These are phyloP conservation scores for Pythium aphanidermatum DNA, from an alignment of 352 stramenopile species.

Conservation along the genomic window DNA sequence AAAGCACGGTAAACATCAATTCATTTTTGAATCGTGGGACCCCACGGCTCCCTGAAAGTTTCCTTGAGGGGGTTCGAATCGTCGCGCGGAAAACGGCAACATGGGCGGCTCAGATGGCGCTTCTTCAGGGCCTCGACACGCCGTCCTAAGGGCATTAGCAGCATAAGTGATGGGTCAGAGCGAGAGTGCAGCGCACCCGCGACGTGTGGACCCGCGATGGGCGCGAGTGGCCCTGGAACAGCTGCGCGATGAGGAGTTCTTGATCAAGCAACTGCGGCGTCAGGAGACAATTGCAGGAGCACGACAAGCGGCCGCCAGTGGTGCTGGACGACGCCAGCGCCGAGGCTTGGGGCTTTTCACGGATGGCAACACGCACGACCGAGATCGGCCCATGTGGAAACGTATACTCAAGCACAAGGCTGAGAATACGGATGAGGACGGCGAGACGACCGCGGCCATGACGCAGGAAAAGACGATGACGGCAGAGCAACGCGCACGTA, in stretches of 20 bases:
- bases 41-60: too few species aligned
- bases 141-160: neutral
- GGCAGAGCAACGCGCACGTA: neutral
- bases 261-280: slow-evolving; percentile 56
- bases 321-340: neutral
- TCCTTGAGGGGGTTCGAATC: too few species aligned
- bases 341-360: slow-evolving; percentile 19
- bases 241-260: slow-evolving; percentile 58
- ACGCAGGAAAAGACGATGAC: neutral
- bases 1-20: too few species aligned
- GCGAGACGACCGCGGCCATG: slow-evolving; percentile 5
- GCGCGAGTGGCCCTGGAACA: slow-evolving; percentile 54
- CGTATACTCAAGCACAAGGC: slow-evolving; percentile 13
- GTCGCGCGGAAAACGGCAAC: slow-evolving; percentile 1
- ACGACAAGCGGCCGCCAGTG: slow-evolving; percentile 7
- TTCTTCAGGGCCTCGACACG: neutral
- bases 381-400: slow-evolving; percentile 12
- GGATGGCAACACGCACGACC: slow-evolving; percentile 19
- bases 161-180: slow-evolving; percentile 12
- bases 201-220: slow-evolving; percentile 58
- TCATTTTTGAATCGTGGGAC: too few species aligned
- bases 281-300: slow-evolving; percentile 41
- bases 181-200: slow-evolving; percentile 8
- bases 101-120: neutral
- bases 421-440: slow-evolving; percentile 17